Evolutionary conservation across 2,329 filamentous ascomycete genomes (phyloP).

Genomic region (Epichloe bromicola): DNA sequence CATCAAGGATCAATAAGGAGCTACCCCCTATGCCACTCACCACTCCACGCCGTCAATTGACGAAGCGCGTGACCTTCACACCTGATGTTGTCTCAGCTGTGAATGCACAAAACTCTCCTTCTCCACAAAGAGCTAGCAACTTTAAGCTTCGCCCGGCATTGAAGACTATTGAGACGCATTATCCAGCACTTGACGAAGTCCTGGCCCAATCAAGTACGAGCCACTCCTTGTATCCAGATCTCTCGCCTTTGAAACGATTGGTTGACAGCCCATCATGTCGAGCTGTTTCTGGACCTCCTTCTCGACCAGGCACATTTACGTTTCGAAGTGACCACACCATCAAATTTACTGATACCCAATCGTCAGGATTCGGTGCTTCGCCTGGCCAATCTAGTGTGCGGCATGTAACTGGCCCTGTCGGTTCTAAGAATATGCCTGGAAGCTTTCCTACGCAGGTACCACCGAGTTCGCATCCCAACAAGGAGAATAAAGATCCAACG

Average conservation of each 20-base stretch:
- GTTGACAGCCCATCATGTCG: constrained; percentile 14
- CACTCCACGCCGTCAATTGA: constrained; percentile 52
- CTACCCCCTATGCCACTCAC: constrained; percentile 42
- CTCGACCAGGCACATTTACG: constrained; percentile 45
- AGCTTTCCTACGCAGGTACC: constrained; percentile 32
- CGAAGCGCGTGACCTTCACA: constrained; percentile 72
- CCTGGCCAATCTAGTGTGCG: constrained; percentile 49
- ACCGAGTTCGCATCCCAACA: constrained; percentile 29
- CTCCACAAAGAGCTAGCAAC: constrained; percentile 38
- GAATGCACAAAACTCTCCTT: constrained; percentile 37
- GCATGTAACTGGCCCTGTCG: constrained; percentile 41
- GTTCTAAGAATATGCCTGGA: constrained; percentile 38
- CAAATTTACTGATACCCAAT: constrained; percentile 35
- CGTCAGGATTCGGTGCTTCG: constrained; percentile 41
- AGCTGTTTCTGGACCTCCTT: constrained; percentile 18
- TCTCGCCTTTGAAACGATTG: constrained; percentile 29
- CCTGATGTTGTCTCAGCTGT: constrained; percentile 47
- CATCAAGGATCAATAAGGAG: constrained; percentile 34
- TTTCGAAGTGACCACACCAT: constrained; percentile 56
- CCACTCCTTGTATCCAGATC: constrained; percentile 39
- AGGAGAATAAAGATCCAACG: constrained; percentile 39
- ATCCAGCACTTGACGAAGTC: constrained; percentile 18
- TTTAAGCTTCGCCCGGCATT: constrained; percentile 27
- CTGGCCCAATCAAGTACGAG: constrained; percentile 14
- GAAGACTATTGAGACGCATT: constrained; percentile 11